A percentile compares a stretch with the other conserved stretches of the same genome.
Conservation (phyloP, 768 basidiomycete genomes). For the Daedaleopsis sinensis region DNA sequence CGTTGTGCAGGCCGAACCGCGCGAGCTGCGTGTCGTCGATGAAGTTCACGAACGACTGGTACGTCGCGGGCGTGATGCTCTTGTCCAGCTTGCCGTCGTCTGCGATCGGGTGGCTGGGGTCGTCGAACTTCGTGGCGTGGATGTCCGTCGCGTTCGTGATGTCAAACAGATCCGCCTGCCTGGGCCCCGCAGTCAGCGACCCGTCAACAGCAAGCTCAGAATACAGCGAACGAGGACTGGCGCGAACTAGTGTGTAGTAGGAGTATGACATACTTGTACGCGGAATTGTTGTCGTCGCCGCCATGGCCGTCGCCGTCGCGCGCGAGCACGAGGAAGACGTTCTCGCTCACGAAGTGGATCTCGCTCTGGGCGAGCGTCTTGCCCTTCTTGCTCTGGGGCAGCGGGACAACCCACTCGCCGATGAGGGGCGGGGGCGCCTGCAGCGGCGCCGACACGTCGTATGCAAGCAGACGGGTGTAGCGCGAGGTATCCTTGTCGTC, state of each 20-base stretch:
- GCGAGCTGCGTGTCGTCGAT: constrained; percentile 56
- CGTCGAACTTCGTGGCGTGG: constrained; percentile 56
- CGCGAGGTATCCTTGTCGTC: constrained; percentile 46
- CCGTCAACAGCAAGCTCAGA: too few species aligned
- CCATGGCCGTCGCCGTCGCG: constrained; percentile 66
- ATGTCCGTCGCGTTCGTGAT: constrained; percentile 65
- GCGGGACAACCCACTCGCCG: constrained; percentile 63
- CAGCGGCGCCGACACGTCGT: constrained; percentile 45
- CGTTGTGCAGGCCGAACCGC: constrained; percentile 67
- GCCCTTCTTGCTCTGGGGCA: constrained; percentile 53
- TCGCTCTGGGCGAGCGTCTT: constrained; percentile 59
- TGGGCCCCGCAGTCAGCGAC: constrained; percentile 24
- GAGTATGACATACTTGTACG: constrained; percentile 48
- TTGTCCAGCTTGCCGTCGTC: constrained; percentile 48
- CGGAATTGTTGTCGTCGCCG: constrained; percentile 48
- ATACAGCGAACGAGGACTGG: neutral
- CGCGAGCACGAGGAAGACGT: constrained; percentile 59
- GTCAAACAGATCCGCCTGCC: constrained; percentile 62
- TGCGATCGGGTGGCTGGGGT: constrained; percentile 53
- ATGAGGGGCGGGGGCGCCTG: constrained; percentile 39
- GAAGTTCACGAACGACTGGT: constrained; percentile 58
- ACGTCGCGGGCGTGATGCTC: constrained; percentile 53
- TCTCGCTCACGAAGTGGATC: constrained; percentile 53
- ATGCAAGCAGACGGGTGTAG: constrained; percentile 60
- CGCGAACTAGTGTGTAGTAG: too few species aligned